Base-by-base conservation (phyloP, 2,329 filamentous ascomycete genomes). In the Ceratocystis cubensis region DNA sequence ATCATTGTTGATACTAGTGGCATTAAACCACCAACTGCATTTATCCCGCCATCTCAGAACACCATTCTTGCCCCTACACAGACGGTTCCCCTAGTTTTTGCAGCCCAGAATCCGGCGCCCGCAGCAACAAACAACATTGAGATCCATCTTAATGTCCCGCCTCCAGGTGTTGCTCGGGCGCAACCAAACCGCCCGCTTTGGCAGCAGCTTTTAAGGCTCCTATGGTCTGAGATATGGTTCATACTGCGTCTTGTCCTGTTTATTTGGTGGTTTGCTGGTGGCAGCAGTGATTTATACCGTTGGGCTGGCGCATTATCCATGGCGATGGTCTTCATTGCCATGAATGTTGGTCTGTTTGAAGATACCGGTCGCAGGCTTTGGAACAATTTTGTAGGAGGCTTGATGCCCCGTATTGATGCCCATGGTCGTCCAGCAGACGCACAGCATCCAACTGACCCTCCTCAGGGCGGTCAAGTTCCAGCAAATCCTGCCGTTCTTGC, bases 171-270 rank as follows among this genome's bases (percentile, higher is more conserved):
- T 25, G 64, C 56, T 15, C 56, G 46, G 7, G 64, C 33, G 2
- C n/a, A 25, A n/a, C 64, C 64, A 8, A 17, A 65, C 7, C 64
- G 64, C 13, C 37, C 64, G 63, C 63, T 33, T 4, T 69, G 45
- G 64, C 53, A 56, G 75, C 77, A 20, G 68, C 80, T 25, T 66
- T 78, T 61, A 77, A 75, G 3, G 77, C 78, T 65, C 17, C 65
- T 83, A n/a, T 82, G 81, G 77, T 83, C 83, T n/a, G 80, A 86
- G 64, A 72, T 87, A 33, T 87, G 84, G 84, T 77, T 87, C 64
- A 70, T 86, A 0, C 75, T 84, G 45, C 80, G 84, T 6, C 74
- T 88, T 7, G 76, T 78, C 10, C 74, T 83, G 5, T 85, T 87
- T 72, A 79, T 87, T 13, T 87, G 83, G 82, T 84, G 85, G 74